Base-by-base conservation (phyloP, 179 eudicot genomes). In the Heliamphora pulchella region DNA sequence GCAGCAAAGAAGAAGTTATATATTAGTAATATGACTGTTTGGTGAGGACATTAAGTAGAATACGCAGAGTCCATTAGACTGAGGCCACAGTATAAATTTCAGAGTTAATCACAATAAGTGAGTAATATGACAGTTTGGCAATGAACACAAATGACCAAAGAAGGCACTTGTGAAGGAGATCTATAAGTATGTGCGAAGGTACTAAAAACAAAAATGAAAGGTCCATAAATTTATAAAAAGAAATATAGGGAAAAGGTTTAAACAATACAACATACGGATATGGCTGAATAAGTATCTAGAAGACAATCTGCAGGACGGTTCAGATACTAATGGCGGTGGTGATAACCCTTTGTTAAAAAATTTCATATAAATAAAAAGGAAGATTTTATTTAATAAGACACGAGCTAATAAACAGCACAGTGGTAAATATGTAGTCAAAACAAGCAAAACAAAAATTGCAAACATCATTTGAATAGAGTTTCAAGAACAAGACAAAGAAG, bases 401-500 rank as follows among this genome's bases (percentile, higher is more conserved):
- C 70, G 5, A 71, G 55, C 15, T 15, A 71, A 69, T 59, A 58
- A 57, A 67, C 75, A 70, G 64, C 48, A 61, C 64, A 57, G 4
- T 22, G 67, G 15, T 10, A 78, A 20, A 78, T 43, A 55, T 68
- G 63, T 64, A 67, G 51, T 31, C 31, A 31, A 13, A 59, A 57
- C 46, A 70, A 71, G 20, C 31, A 79, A 57, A 47, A 14, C 22
- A 63, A 72, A 62, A 54, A 20, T 62, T 17, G 71, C 62, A 31
- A 64, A 80, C n/a, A 73, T 57, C 79, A 63, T 41, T 41, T 61
- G 57, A 76, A 76, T 18, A 46, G 17, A 76, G 44, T 50, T 46
- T 44, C 43, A 62, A 4, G 62, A 5, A 47, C 17, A 31, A 31
- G 31, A 31, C 31, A 31, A 31, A 31, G 31, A 31, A 31, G 31